Conservation (phyloP, 352 stramenopile species). For the Blastocystis sp. region DNA sequence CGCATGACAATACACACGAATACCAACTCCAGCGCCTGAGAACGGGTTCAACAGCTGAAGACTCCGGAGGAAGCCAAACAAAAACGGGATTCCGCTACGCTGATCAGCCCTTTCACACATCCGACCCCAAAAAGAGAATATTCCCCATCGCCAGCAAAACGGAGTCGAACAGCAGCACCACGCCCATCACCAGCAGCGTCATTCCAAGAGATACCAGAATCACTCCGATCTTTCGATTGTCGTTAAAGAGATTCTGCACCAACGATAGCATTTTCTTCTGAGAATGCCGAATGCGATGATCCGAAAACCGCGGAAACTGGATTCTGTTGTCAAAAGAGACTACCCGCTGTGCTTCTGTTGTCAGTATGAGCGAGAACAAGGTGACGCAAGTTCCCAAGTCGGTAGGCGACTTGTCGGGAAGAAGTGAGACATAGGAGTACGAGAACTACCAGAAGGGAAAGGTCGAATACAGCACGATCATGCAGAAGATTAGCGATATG, state of each 20-base stretch:
- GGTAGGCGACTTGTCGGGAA: not conserved
- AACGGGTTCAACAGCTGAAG: slow-evolving; percentile 54
- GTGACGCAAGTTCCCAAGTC: slow-evolving; percentile 12
- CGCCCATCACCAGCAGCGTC: slow-evolving; percentile 10
- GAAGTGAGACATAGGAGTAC: not conserved
- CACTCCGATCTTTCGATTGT: slow-evolving; percentile 52
- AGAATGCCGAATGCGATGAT: no score
- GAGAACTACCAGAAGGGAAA: slow-evolving; percentile 46
- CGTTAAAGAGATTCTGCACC: slow-evolving; percentile 27
- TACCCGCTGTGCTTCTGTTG: no score
- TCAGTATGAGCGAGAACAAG: not conserved
- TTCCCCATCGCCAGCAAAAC: slow-evolving; percentile 53
- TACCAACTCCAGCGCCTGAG: not conserved
- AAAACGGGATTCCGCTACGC: slow-evolving; percentile 45
- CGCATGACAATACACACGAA: not conserved
- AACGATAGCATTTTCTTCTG: not conserved
- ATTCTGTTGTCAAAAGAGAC: not conserved
- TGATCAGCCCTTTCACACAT: no score
- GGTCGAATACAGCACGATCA: not conserved
- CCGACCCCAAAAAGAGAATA: slow-evolving; percentile 47
- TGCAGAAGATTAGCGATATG: slow-evolving; percentile 50
- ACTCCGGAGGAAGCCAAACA: slow-evolving; percentile 55
- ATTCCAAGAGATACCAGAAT: slow-evolving; percentile 25
- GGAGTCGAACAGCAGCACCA: slow-evolving; percentile 46
- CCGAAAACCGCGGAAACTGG: no score